These are phyloP conservation scores for Leccinum arenicola DNA, from an alignment of 768 basidiomycete genomes.

Conservation along the genomic window DNA sequence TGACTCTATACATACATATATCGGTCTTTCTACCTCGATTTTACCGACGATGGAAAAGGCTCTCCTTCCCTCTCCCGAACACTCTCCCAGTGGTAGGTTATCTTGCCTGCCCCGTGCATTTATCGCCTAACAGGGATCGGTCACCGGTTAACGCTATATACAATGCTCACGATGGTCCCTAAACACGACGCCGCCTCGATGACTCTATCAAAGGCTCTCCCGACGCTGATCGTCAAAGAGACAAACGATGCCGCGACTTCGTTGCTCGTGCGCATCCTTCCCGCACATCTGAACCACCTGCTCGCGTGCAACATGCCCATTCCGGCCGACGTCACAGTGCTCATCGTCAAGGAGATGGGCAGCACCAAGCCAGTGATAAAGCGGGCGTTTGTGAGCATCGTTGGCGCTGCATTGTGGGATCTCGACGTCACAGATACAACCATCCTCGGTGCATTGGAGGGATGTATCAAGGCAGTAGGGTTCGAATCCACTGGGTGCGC, in stretches of 20 bases:
- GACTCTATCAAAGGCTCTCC: conserved; percentile 37
- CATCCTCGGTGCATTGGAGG: conserved; percentile 63
- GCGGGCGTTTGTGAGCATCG: conserved; percentile 59
- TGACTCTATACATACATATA: too few relatives aligned
- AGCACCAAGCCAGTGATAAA: conserved; percentile 59
- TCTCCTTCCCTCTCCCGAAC: too few relatives aligned
- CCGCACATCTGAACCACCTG: conserved; percentile 55
- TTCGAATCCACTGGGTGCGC: conserved; percentile 54
- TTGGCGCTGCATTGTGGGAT: conserved; percentile 59
- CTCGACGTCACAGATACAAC: conserved; percentile 42
- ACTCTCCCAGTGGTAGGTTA: too few relatives aligned
- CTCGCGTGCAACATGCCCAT: conserved; percentile 44
- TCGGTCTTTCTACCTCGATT: too few relatives aligned
- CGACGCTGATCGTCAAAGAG: conserved; percentile 64
- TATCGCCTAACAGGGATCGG: conserved; percentile 58
- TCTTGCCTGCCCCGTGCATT: too few relatives aligned
- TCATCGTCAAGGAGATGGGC: conserved; percentile 71
- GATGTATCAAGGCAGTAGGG: conserved; percentile 61
- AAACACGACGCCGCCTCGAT: conserved; percentile 50
- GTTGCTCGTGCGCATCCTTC: conserved; percentile 52
- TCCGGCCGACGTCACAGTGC: conserved; percentile 40
- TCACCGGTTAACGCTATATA: conserved; percentile 78
- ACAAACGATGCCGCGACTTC: conserved; percentile 64
- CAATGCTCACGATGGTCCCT: conserved; percentile 61
- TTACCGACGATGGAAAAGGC: too few relatives aligned